Base-by-base conservation (phyloP, 148 eudicot genomes). In the Heliosperma pusillum region DNA sequence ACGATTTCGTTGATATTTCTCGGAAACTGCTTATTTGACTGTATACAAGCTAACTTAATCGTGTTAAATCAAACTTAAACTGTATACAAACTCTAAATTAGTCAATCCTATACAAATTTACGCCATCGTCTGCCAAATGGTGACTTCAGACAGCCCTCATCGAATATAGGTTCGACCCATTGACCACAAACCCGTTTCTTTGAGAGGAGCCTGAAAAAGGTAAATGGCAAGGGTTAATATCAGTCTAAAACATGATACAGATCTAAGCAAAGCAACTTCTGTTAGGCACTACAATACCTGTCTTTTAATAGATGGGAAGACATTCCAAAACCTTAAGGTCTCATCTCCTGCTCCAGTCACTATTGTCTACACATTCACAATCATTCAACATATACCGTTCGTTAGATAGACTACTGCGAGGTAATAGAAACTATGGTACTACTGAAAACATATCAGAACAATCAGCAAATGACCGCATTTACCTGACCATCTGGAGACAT, bases 281-380 rank as follows among this genome's bases (percentile, higher is more conserved):
- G 42, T 56, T 4, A 6, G 5, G 17, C 15, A 25, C 7, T 22
- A 25, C 0, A 3, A 73, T 81, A 92, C 97, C 72, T 85, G 93
- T 33, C 93, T 85, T 85, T 90, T 95, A 53, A 85, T 66, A 19
- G 99, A 95, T 60, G 99, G 99, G 85, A 95, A 95, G 55, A 95
- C 83, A 79, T 92, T 95, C 99, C 99, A 95, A 77, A 95, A 95
- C 55, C 99, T 76, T 47, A 92, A 77, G 20, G 99, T 95, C 74
- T 95, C 99, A 44, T 95, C 99, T 57, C 99, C 97, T 26, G 99
- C 99, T 71, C 97, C 99, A 5, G 99, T 95, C 50, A 95, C 99
- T 82, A 95, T 92, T 25, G 99, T 92, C 97, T 93, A 86, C 81
- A 80, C 17, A 27, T 45, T 55, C 17, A 50, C 55, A 65, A 56